Base-by-base conservation (phyloP, 2,329 filamentous ascomycete species). In the Neonectria sp. region DNA sequence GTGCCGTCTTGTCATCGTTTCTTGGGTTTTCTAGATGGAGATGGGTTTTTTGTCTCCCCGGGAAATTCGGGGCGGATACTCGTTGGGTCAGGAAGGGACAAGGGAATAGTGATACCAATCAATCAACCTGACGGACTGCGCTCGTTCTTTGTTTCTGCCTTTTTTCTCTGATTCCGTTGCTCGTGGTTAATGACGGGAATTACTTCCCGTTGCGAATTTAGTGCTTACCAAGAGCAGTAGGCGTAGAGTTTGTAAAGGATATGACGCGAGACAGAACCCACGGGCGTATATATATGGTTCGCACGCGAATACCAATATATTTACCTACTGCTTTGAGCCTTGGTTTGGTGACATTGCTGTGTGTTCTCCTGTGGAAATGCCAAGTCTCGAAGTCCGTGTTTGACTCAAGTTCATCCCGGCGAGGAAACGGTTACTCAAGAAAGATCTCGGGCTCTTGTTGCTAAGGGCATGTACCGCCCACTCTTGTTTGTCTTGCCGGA, bases 101-200 rank as follows among this genome's bases (percentile, higher is more conserved):
- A 53, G 60, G 68, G 69, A 69, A 72, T 68, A 74, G 63, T 75
- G 73, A 75, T 75, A 75, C 73, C 73, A 75, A 59, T 70, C 68
- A 68, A 67, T 49, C 63, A 63, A 52, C 55, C 66, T 57, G 71
- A 67, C 51, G 64, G 63, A 65, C 66, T 68, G 70, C 61, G 53
- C 60, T 73, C 68, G 48, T 70, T 73, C 37, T 63, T 52, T 71
- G 55, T 46, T 66, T 35, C 29, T 55, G 56, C 48, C 61, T 67
- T 55, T 63, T 65, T 62, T 24, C 29, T 56, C 15, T 57, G 43
- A 40, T 43, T 40, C 43, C n/a, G 31, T 56, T 52, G 33, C 58
- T 57, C 21, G n/a, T 35, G 55, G 57, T 51, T 55, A 48, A 67
- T 52, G 27, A 64, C 51, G 58, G 58, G 29, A 48, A 49, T 52